Base-by-base conservation (phyloP, 1,284 basidiomycete species). In the Anthracocystis walkeri region DNA sequence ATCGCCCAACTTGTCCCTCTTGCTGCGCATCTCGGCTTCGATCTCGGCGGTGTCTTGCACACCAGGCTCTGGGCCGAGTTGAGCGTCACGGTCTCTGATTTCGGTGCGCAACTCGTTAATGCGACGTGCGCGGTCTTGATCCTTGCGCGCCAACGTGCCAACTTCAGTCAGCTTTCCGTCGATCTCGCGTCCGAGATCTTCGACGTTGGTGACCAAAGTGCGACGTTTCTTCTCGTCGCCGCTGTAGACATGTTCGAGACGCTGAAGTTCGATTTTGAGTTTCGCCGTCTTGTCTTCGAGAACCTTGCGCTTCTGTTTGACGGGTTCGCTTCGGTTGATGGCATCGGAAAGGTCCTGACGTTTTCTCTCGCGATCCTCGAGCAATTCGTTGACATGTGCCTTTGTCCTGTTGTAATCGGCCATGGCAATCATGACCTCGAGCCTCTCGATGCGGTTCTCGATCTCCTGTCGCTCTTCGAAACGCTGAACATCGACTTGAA, bases 401-500 rank as follows among this genome's bases (percentile, higher is more conserved):
- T 77, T 78, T 23, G 72, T 75, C 18, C 66, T 57, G 57, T 62
- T 66, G 74, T 82, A 84, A 45, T 79, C 53, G 41, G 77, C 80
- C 55, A 78, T 76, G 31, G 72, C 78, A 18, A 84, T 65, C 60
- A 70, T 76, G 51, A 82, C 52, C 20, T 82, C 51, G 45, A 85
- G 65, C 18, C 40, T 48, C 40, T 78, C 68, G 70, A 79, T 77
- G 21, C 60, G 67, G 40, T 77, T 59, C 61, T 84, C 79, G 23
- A 85, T 75, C 62, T 73, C 54, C 40, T 75, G 56, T n/a, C 82
- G 65, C 67, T 83, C 78, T 54, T 82, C 81, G 61, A 78, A 82
- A 8, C 83, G 77, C n/a, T 79, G 67, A 1, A 84, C 80, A 25
- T 85, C 83, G 33, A 83, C 71, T 41, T 83, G 73, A 23, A 84